Evolutionary conservation across 139 green algal genomes (phyloP).

Genomic region (Chlorella sp.): DNA sequence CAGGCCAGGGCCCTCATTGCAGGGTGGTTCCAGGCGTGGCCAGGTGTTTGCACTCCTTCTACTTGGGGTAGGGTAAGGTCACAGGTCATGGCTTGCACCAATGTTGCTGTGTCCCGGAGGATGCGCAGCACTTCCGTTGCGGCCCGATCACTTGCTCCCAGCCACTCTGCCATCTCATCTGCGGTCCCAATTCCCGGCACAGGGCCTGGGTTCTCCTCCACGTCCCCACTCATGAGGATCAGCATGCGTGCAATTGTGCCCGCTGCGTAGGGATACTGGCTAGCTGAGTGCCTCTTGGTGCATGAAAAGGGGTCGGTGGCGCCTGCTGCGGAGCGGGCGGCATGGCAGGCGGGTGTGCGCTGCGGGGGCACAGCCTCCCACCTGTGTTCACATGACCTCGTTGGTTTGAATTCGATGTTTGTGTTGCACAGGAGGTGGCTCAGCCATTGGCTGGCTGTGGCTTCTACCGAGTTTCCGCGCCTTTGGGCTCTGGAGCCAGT

Average conservation of each 20-base stretch:
- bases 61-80: neutral
- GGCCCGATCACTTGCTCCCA: neutral
- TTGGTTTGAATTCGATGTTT: too few species aligned
- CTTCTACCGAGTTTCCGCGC: too few species aligned
- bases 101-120: neutral
- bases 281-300: too few species aligned
- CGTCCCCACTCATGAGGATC: neutral
- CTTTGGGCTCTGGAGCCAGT: too few species aligned
- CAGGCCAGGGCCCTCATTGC: neutral
- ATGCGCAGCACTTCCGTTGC: neutral
- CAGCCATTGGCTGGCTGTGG: too few species aligned
- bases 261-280: neutral
- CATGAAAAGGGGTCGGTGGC: too few species aligned
- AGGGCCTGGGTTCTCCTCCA: neutral
- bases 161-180: neutral
- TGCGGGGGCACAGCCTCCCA: too few species aligned
- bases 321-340: too few species aligned
- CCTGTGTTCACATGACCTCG: too few species aligned
- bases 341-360: too few species aligned
- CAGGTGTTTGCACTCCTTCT: neutral
- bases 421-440: too few species aligned
- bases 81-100: neutral
- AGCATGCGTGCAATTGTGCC: neutral
- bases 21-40: neutral
- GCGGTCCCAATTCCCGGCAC: neutral